Conservation (phyloP, 2,329 filamentous ascomycete species). For the Emergomyces pasteurianus region DNA sequence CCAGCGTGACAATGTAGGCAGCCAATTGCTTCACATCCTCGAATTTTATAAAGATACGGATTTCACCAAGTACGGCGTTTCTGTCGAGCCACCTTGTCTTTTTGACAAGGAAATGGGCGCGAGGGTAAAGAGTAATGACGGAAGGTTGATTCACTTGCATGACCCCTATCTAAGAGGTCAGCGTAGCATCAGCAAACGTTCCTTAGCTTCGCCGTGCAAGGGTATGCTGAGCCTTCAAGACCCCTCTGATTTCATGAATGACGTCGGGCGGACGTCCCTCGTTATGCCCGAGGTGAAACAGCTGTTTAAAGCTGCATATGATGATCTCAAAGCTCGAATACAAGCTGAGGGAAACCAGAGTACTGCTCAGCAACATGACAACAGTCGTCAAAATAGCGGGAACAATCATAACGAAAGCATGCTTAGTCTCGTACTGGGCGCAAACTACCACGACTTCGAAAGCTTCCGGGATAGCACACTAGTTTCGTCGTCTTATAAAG, state of each 20-base stretch:
- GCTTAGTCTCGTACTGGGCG: conserved; percentile 8
- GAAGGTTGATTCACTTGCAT: not conserved
- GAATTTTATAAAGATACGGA: conserved; percentile 38
- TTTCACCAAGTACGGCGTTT: conserved; percentile 35
- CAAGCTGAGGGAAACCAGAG: conserved; percentile 12
- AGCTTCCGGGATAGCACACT: conserved; percentile 9
- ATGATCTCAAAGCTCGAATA: conserved; percentile 15
- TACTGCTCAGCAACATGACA: not conserved
- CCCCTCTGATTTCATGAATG: conserved; percentile 45
- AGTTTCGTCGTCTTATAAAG: not conserved
- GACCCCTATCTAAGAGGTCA: conserved; percentile 25
- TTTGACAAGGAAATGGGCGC: conserved; percentile 29
- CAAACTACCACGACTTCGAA: conserved; percentile 11
- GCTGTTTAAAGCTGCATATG: conserved; percentile 27
- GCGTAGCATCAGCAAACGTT: conserved; percentile 25
- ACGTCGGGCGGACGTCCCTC: conserved; percentile 41
- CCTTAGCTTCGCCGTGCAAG: conserved; percentile 21
- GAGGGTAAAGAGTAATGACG: conserved; percentile 6
- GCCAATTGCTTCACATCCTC: conserved; percentile 39
- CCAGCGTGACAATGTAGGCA: conserved; percentile 21
- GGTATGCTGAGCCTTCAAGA: conserved; percentile 46
- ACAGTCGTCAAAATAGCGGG: not conserved
- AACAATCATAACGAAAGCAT: not conserved
- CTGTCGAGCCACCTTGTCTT: conserved; percentile 35
- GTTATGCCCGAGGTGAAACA: conserved; percentile 39